Percentiles rank a stretch among this genome's conserved stretches.
Evolutionary conservation across 345 rosid species (phyloP).

Genomic region (Odontarrhena argentea): DNA sequence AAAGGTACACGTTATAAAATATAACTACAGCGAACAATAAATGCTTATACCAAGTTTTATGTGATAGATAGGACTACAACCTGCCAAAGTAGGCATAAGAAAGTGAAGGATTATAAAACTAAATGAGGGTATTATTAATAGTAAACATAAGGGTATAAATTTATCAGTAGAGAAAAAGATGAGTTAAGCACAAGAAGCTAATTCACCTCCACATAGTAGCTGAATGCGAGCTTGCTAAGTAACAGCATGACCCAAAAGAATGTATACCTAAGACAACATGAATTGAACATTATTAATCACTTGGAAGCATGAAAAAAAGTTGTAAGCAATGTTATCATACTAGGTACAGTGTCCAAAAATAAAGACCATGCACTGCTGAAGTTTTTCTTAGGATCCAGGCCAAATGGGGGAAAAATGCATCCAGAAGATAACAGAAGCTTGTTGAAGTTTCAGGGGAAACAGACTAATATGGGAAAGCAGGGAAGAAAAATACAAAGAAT

Average conservation of each 20-base stretch:
- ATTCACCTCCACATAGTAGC: constrained; percentile 95
- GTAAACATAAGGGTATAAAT: constrained; percentile 20
- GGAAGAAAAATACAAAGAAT: constrained; percentile 17
- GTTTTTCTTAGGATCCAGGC: too few relatives aligned
- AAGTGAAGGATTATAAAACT: constrained; percentile 9
- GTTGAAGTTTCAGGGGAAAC: constrained; percentile 19
- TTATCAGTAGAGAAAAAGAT: constrained; percentile 25
- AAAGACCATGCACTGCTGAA: neutral
- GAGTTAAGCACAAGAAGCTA: constrained; percentile 26
- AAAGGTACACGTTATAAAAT: constrained; percentile 22
- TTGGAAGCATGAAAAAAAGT: constrained; percentile 22
- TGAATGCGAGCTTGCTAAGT: constrained; percentile 91
- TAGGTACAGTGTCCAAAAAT: neutral
- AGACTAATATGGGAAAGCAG: constrained; percentile 7
- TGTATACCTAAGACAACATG: constrained; percentile 69
- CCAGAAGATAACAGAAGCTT: constrained; percentile 7
- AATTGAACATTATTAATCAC: constrained; percentile 29
- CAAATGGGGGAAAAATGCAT: constrained; percentile 18
- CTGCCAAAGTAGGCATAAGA: constrained; percentile 13
- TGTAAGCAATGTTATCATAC: constrained; percentile 1
- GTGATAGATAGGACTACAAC: constrained; percentile 22
- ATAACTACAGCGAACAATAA: constrained; percentile 5
- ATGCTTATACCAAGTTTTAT: constrained; percentile 10
- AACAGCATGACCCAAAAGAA: constrained; percentile 89
- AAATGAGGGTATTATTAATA: constrained; percentile 22